A percentile compares a stretch with the other conserved stretches of the same genome.
Conservation (phyloP, 2,329 filamentous ascomycete species). For the Fusarium redolens region DNA sequence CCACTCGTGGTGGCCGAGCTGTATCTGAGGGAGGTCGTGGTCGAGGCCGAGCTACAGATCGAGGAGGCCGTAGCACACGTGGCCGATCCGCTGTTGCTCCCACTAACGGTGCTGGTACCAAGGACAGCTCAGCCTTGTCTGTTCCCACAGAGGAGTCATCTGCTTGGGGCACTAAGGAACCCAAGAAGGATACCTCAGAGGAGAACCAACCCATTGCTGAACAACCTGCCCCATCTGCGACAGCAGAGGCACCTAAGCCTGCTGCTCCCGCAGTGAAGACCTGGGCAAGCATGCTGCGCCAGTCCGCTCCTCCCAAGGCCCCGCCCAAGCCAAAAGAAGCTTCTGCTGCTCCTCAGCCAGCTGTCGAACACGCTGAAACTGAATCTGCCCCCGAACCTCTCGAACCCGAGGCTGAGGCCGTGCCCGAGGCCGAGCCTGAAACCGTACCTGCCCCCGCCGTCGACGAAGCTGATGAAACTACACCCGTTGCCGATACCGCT, state of each 20-base stretch:
- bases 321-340: slow-evolving; percentile 65
- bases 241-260: slow-evolving; percentile 53
- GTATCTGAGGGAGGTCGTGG: slow-evolving; percentile 72
- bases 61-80: slow-evolving; percentile 71
- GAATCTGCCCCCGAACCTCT: slow-evolving; percentile 54
- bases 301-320: slow-evolving; percentile 68
- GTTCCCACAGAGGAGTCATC: slow-evolving; percentile 77
- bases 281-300: slow-evolving; percentile 81
- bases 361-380: slow-evolving; percentile 45
- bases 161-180: slow-evolving; percentile 59
- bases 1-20: slow-evolving; percentile 70
- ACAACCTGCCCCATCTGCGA: slow-evolving; percentile 47
- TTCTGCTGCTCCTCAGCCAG: slow-evolving; percentile 58
- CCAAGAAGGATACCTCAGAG: slow-evolving; percentile 49
- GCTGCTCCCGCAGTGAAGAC: slow-evolving; percentile 64
- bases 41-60: slow-evolving; percentile 71
- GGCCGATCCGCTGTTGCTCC: slow-evolving; percentile 68
- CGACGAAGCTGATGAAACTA: slow-evolving; percentile 40
- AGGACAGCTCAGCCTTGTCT: slow-evolving; percentile 67
- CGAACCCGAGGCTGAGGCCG: slow-evolving; percentile 51
- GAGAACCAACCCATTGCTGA: slow-evolving; percentile 49
- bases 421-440: slow-evolving; percentile 46
- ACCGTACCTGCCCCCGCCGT: slow-evolving; percentile 49
- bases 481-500: slow-evolving; percentile 50
- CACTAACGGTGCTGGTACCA: slow-evolving; percentile 71